Conservation (phyloP, 1,284 basidiomycete genomes). For the Tausonia pullulans region DNA sequence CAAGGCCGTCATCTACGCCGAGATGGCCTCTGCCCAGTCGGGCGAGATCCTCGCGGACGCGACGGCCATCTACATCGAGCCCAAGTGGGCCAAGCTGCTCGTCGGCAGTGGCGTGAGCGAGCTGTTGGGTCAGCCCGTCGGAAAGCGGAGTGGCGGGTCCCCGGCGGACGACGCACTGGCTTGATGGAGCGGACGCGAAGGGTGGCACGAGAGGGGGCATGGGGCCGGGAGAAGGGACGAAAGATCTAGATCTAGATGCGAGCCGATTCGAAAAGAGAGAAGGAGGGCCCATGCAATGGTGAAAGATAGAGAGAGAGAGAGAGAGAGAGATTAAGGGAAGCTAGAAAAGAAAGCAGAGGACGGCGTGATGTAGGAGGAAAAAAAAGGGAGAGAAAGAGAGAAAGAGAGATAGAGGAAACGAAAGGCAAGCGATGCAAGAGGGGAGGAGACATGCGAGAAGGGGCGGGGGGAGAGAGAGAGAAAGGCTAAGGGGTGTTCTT, state of each 20-base stretch:
- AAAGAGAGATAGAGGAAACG: no score
- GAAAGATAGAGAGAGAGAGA: neutral
- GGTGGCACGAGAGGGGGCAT: no score
- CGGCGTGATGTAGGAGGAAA: neutral
- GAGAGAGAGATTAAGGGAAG: neutral
- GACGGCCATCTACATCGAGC: slow-evolving; percentile 64
- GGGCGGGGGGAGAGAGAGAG: no score
- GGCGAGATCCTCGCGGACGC: slow-evolving; percentile 73
- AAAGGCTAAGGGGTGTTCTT: no score
- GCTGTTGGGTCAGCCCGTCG: slow-evolving; percentile 28
- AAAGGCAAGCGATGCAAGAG: no score
- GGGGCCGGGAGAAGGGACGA: no score
- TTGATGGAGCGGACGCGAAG: no score
- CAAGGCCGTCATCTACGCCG: slow-evolving; percentile 59
- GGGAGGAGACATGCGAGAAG: neutral
- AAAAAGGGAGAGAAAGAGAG: neutral
- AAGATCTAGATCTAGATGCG: no score
- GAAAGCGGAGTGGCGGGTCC: no score
- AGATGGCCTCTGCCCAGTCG: slow-evolving; percentile 61
- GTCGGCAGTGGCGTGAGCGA: slow-evolving; percentile 38
- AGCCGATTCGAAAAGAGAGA: no score
- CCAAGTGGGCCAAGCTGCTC: slow-evolving; percentile 64
- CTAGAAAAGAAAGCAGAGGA: neutral
- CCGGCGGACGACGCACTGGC: no score
- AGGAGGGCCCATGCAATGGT: no score